phyloP scores from a whole-genome alignment of 768 basidiomycete species.

The Tephrocybe sp. region DNA sequence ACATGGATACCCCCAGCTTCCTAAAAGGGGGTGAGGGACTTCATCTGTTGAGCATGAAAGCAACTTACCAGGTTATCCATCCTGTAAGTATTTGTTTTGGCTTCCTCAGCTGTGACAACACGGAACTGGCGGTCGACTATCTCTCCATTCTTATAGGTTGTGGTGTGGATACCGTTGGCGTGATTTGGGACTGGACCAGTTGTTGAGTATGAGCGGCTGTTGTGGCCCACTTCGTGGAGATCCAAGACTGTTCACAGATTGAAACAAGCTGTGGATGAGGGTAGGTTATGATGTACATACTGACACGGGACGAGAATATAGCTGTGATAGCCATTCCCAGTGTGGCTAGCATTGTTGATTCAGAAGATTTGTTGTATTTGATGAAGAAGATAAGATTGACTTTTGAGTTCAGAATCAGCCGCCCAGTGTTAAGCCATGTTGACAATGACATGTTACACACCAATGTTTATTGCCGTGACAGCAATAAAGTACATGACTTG shows the following conservation, averaged over 20 bases:
- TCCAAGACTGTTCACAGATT: slow-evolving; percentile 13
- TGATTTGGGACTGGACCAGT: slow-evolving; percentile 5
- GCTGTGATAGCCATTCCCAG: slow-evolving; percentile 21
- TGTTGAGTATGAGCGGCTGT: slow-evolving; percentile 7
- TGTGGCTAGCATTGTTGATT: slow-evolving; percentile 22
- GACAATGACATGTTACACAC: slow-evolving; percentile 8
- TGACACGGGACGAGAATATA: slow-evolving; percentile 19
- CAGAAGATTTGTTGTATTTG: slow-evolving; percentile 17
- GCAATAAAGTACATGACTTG: slow-evolving; percentile 22
- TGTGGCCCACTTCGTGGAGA: slow-evolving; percentile 12
- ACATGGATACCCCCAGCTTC: slow-evolving; percentile 15
- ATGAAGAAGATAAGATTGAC: slow-evolving; percentile 22
- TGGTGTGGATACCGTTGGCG: slow-evolving; percentile 12
- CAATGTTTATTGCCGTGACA: slow-evolving; percentile 17
- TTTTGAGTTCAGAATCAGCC: not conserved
- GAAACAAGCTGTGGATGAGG: too few relatives aligned
- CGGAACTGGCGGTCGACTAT: slow-evolving; percentile 16
- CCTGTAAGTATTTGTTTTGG: slow-evolving; percentile 14
- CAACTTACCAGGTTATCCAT: slow-evolving; percentile 13
- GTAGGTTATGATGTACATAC: slow-evolving; percentile 11
- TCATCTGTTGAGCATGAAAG: not conserved
- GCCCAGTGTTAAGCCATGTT: not conserved
- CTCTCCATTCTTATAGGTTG: slow-evolving; percentile 15
- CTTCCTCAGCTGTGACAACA: slow-evolving; percentile 8
- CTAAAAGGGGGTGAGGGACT: not conserved